Evolutionary conservation across 108 stramenopile species (phyloP), one percentile per base, ranked within the genome.

Genomic region (Fistulifera solaris): DNA sequence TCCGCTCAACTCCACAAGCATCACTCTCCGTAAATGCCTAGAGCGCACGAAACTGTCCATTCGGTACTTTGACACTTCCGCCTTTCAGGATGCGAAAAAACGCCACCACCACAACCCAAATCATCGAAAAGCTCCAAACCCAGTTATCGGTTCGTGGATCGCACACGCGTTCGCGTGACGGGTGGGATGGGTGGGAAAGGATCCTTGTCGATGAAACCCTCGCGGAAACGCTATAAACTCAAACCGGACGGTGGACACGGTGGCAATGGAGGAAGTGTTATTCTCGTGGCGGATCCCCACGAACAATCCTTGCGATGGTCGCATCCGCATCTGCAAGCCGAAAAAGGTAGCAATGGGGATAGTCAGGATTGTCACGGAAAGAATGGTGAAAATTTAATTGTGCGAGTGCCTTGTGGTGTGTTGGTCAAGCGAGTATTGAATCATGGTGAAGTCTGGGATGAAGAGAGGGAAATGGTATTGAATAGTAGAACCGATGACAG

Each of bases 361-460:
- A 61, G 27, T 27, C 69, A 81, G 54, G 69, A 61, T 13, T 76
- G 44, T 47, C 31, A 75, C n/a, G 91, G 91, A 1, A 59, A 71
- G 43, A 76, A 72, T 52, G 91, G 91, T 38, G 58, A 59, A 39
- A 80, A 93, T 73, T 59, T 67, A 2, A 69, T 87, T 42, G 46
- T 89, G 4, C 55, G 78, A 54, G 83, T 93, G 28, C 91, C 91
- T 1, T 83, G 81, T 70, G 91, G 91, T 12, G 87, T 93, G 4
- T 67, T 93, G 11, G 87, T 93, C 6, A 65, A 73, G 15, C 60
- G 85, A 56, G 72, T 93, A 12, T 49, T 88, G 61, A 80, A 84
- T 51, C 67, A 58, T 42, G 74, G 72, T 27, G 84, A 90, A 52
- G 49, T 52, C 23, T 83, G 65, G 75, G 75, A 78, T 52, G 63